phyloP scores from a whole-genome alignment of 176 grass and related monocot genomes.

The Paspalum vaginatum region DNA sequence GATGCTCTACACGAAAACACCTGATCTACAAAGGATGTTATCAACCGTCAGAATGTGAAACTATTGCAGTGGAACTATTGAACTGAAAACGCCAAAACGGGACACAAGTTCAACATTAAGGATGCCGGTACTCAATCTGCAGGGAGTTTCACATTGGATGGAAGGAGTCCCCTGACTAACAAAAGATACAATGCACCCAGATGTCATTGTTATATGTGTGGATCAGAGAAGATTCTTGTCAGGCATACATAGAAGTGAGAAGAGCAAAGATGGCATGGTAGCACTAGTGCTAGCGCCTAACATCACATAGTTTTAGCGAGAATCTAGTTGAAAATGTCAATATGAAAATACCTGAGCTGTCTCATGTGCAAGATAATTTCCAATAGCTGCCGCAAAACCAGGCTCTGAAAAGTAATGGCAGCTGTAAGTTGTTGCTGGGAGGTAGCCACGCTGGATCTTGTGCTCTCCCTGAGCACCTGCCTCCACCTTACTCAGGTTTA shows the following conservation, averaged over 20 bases:
- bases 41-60: slow-evolving; percentile 30
- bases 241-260: slow-evolving; percentile 24
- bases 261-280: background rate
- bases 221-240: slow-evolving; percentile 30
- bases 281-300: background rate
- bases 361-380: slow-evolving; percentile 68
- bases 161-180: slow-evolving; percentile 13
- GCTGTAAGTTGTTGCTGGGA: slow-evolving; percentile 91
- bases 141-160: slow-evolving; percentile 21
- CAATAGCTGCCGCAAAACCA: slow-evolving; percentile 77
- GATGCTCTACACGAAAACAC: slow-evolving; percentile 9
- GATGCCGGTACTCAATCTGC: slow-evolving; percentile 17
- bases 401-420: slow-evolving; percentile 84
- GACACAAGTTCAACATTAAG: slow-evolving; percentile 24
- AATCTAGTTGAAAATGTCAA: slow-evolving; percentile 16
- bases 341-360: slow-evolving; percentile 67
- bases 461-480: slow-evolving; percentile 98
- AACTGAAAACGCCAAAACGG: slow-evolving; percentile 32
- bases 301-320: slow-evolving; percentile 10
- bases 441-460: slow-evolving; percentile 97
- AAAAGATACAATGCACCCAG: slow-evolving; percentile 25
- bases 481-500: slow-evolving; percentile 87
- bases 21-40: slow-evolving; percentile 11
- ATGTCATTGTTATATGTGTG: slow-evolving; percentile 14
- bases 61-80: background rate